phyloP scores from a whole-genome alignment of 129 eudicot genomes.

The Escallonia rubra region DNA sequence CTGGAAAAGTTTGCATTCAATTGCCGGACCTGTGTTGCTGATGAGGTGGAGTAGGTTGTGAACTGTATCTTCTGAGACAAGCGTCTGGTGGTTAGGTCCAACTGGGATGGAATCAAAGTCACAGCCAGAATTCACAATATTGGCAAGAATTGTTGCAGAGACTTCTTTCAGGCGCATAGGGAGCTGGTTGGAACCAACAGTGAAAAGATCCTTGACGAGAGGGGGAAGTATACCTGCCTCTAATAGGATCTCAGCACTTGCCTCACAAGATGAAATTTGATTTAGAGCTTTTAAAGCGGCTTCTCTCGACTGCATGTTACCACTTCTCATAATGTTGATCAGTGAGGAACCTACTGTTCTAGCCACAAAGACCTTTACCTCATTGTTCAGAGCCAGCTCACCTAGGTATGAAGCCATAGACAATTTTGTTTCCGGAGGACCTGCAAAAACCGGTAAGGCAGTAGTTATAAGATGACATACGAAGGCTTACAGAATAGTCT shows the following conservation, averaged over 20 bases:
- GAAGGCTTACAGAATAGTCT: neutral
- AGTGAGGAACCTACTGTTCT: conserved; percentile 66
- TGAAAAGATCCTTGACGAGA: conserved; percentile 77
- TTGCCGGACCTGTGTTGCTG: conserved; percentile 88
- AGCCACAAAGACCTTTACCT: conserved; percentile 77
- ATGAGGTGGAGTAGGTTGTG: conserved; percentile 77
- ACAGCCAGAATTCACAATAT: conserved; percentile 66
- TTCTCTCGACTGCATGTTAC: conserved; percentile 67
- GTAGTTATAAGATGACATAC: neutral
- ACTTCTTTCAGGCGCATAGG: conserved; percentile 80
- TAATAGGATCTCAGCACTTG: conserved; percentile 69
- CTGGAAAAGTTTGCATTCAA: conserved; percentile 82
- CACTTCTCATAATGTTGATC: conserved; percentile 70
- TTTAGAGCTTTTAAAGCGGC: conserved; percentile 85
- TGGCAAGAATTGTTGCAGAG: conserved; percentile 81
- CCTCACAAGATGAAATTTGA: conserved; percentile 83
- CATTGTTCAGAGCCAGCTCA: conserved; percentile 76
- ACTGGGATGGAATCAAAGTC: conserved; percentile 64
- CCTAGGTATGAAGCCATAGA: conserved; percentile 90
- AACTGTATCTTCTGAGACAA: conserved; percentile 73
- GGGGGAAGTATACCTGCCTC: conserved; percentile 89
- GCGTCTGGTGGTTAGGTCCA: conserved; percentile 63
- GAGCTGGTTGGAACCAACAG: conserved; percentile 52
- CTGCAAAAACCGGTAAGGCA: conserved; percentile 36
- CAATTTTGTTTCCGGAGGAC: conserved; percentile 77